Percentiles rank a stretch among this genome's conserved stretches.
Conservation (phyloP, 306 rosid species). For the Glycine soja region DNA sequence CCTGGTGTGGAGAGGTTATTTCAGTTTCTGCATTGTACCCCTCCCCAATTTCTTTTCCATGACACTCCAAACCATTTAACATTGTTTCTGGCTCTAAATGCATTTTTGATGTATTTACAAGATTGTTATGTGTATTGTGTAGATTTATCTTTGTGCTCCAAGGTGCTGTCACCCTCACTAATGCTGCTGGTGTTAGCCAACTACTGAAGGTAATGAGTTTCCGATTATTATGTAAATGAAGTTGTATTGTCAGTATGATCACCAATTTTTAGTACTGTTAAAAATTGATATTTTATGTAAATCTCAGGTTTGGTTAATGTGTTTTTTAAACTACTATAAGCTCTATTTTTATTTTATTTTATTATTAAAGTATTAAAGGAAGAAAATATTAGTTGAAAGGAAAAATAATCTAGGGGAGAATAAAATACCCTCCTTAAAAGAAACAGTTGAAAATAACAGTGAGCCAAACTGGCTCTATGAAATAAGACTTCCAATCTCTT, state of each 20-base stretch:
- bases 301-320: conserved; percentile 25
- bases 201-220: conserved; percentile 61
- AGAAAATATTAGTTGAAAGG: conserved; percentile 8
- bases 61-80: conserved; percentile 18
- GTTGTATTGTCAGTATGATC: conserved; percentile 32
- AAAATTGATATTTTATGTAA: background rate
- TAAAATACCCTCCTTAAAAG: conserved; percentile 7
- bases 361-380: background rate
- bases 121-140: conserved; percentile 37
- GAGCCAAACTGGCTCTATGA: background rate
- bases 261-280: conserved; percentile 27
- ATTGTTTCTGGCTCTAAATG: conserved; percentile 30
- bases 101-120: conserved; percentile 39
- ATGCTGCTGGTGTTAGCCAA: conserved; percentile 52
- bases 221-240: conserved; percentile 24
- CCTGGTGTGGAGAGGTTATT: conserved; percentile 78
- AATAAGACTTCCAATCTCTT: background rate
- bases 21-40: conserved; percentile 39
- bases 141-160: conserved; percentile 91
- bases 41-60: conserved; percentile 9
- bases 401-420: background rate
- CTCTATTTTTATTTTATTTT: background rate
- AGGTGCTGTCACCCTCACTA: conserved; percentile 67
- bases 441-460: background rate
- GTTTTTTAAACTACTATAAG: background rate